A percentile compares a stretch with the other conserved stretches of the same genome.
These are phyloP conservation scores for Vanilla planifolia DNA, from an alignment of 106 monocot species.

Conservation along the genomic window DNA sequence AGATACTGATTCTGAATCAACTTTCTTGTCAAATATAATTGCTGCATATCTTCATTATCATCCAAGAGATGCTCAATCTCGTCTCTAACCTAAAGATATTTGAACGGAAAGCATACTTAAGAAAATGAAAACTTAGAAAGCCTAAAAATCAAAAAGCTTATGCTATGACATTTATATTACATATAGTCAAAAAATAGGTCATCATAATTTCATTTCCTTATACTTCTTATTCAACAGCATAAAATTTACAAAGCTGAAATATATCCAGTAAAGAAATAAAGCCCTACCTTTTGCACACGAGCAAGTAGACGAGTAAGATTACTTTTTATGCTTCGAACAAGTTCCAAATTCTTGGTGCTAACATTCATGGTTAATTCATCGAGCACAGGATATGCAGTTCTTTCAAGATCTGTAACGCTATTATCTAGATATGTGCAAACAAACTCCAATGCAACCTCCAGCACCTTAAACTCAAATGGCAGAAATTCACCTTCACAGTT, in stretches of 20 bases:
- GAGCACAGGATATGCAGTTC: conserved; percentile 68
- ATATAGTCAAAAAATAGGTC: no score
- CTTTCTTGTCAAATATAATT: conserved; percentile 88
- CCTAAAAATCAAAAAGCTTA: no score
- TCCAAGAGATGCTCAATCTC: conserved; percentile 92
- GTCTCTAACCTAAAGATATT: conserved; percentile 62
- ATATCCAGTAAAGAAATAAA: no score
- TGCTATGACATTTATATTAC: no score
- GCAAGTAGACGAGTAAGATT: conserved; percentile 84
- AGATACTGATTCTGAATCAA: conserved; percentile 69
- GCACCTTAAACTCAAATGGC: conserved; percentile 92
- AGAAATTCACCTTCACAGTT: conserved; percentile 43
- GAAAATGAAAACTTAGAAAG: no score
- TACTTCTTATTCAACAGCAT: no score
- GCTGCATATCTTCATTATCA: conserved; percentile 89
- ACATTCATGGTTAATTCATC: conserved; percentile 88
- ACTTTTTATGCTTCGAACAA: conserved; percentile 73
- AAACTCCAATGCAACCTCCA: conserved; percentile 85
- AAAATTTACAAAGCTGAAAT: no score
- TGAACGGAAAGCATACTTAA: no score
- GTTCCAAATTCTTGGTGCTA: conserved; percentile 90
- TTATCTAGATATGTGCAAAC: conserved; percentile 67
- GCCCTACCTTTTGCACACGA: conserved; percentile 76
- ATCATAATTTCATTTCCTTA: no score
- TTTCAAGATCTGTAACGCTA: conserved; percentile 76